phyloP scores from a whole-genome alignment of 805 yeast genomes.

The Yamadazyma scolyti region DNA sequence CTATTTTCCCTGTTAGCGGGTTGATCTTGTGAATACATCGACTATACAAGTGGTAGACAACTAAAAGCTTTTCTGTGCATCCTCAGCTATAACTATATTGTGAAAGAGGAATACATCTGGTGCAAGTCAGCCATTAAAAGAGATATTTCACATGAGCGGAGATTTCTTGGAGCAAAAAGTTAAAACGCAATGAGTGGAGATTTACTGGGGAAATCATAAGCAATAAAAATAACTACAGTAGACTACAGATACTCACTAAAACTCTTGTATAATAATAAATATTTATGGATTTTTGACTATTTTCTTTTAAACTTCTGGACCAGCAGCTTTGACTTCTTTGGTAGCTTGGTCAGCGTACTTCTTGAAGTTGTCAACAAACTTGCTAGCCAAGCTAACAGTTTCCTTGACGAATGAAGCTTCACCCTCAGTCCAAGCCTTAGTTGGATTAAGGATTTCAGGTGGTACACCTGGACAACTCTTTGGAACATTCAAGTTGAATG shows the following conservation, averaged over 20 bases:
- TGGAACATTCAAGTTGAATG: conserved; percentile 86
- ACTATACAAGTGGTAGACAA: too few relatives aligned
- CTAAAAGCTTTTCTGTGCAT: too few relatives aligned
- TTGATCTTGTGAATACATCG: too few relatives aligned
- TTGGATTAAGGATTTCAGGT: conserved; percentile 77
- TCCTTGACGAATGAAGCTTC: conserved; percentile 35
- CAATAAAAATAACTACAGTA: background rate
- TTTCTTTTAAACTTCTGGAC: conserved; percentile 52
- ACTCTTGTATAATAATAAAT: background rate
- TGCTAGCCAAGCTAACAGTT: conserved; percentile 59
- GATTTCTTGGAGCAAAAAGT: background rate
- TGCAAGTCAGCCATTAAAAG: background rate
- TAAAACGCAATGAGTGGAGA: background rate
- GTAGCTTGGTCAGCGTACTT: conserved; percentile 83
- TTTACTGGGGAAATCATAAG: background rate
- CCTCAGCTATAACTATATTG: too few relatives aligned
- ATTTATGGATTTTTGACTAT: background rate
- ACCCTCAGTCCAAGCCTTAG: conserved; percentile 66
- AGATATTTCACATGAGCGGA: background rate
- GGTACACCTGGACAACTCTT: conserved; percentile 81
- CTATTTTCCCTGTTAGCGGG: too few relatives aligned
- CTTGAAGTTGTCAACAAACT: conserved; percentile 83
- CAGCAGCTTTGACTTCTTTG: conserved; percentile 86
- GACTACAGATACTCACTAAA: background rate
- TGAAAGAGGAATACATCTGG: too few relatives aligned